Base-by-base conservation (phyloP, 2,329 filamentous ascomycete species). In the Hypoxylon sp. region DNA sequence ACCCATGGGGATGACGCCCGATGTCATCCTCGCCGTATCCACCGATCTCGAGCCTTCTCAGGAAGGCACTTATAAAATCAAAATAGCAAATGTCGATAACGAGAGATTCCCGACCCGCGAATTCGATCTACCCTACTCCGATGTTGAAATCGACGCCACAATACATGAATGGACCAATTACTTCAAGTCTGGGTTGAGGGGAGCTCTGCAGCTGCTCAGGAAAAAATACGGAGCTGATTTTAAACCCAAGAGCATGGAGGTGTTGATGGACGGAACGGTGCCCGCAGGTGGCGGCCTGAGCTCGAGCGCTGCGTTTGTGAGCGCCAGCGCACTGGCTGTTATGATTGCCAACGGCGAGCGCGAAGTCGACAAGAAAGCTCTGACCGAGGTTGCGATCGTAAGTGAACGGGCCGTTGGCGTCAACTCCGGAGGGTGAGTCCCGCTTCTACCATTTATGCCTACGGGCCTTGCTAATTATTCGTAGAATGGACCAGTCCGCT, bases 161-260 rank as follows among this genome's bases (percentile, higher is more conserved):
- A 87, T 91, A 71, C 91, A 96, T 70, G 93, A 97, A 80, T 99
- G 96, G 96, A 92, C 93, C 61, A 99, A 98, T 78, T 99, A 99
- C 84, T 98, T 99, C 87, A 96, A 96, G 81, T 92, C 93, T 56
- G 96, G 96, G 0, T 83, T 98, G 51, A 84, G 88, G 33, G 96
- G 94, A 28, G 95, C 95, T 0, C 80, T 97, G 59, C 87, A 92
- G 72, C 83, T 97, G 63, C 82, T 99, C 69, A 85, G 88, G 76
- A 87, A 89, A 79, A 90, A 90, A 76, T 75, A 84, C 28, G 86
- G 87, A 32, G 73, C 71, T 45, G 81, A 83, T 48, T 91, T 93
- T 75, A 83, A 83, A 44, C 90, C 93, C 2, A 85, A 86, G 50
- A 91, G 91, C 73, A 93, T 99, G 90, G 89, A 96, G 71, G 87